Evolutionary conservation across 257 asterid species (phyloP), one percentile per base, ranked within the genome.

Genomic region (Misopates orontium): DNA sequence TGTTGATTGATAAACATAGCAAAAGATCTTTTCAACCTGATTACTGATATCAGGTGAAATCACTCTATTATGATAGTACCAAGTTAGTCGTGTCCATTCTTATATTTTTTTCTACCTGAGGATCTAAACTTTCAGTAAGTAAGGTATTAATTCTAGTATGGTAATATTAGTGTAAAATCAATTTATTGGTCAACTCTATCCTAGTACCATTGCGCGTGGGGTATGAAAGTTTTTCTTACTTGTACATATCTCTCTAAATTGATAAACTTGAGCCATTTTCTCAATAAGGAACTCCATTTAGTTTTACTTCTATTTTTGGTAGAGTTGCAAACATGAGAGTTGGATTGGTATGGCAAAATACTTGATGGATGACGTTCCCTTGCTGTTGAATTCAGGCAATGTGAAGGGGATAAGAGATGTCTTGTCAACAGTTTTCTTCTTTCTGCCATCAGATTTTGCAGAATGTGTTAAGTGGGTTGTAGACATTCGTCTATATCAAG

Each of bases 301-400:
- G 31, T 78, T 53, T 40, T 44, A 17, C 53, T 44, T 18, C 40
- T 22, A 24, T 67, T 51, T 42, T 54, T 65, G 61, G 72, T 81
- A 87, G 90, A 84, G 88, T 81, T 87, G 92, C 70, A 87, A 81
- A 66, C 81, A 85, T 39, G 88, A 82, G 67, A 76, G 89, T 60
- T 87, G 95, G 95, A 66, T 69, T 67, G 69, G 66, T 67, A 75
- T 64, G 62, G 85, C 85, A 16, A 78, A 76, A 77, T 80, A 73
- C 73, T 73, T 86, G 60, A 71, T 56, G 36, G 88, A 79, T 62
- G 90, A 82, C 45, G 84, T 84, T 63, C 91, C 85, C 0, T 15
- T 73, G 67, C 73, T 87, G 10, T 62, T 87, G 56, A 71, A 72
- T 45, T 81, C 87, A 20, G 76, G 74, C n/a, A 58, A 68, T 36